Evolutionary conservation across 176 grass and related monocot genomes (phyloP), one percentile per base, ranked within the genome.

Genomic region (Rhynchospora breviuscula): DNA sequence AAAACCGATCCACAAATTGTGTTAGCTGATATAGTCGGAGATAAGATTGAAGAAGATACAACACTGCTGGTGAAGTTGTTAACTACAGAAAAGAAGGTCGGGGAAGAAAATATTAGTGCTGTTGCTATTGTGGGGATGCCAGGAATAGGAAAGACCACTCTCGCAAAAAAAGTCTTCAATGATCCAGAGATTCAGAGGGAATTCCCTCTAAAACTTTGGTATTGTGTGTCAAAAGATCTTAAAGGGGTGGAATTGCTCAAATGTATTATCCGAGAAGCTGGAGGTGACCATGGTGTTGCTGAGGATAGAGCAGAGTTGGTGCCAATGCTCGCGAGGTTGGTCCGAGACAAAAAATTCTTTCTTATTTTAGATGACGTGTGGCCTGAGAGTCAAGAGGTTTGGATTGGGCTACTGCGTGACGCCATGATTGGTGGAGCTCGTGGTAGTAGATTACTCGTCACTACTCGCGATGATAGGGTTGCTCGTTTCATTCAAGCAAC

Each of bases 141-240:
- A 5, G 91, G 88, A 3, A 90, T 90, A 0, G 86, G 91, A 10
- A 93, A 93, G 83, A 93, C 88, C 17, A 90, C 85, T 4, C 81
- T 93, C 5, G 85, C 90, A 12, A 87, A 89, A 44, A 87, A 80
- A 44, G 67, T 85, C 23, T 89, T 51, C 22, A 84, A 88, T 70
- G 88, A 88, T 6, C 53, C 13, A 1, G 75, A 0, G 44, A 70
- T 85, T 40, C 25, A 40, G 1, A 64, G 73, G 11, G 46, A 21
- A 6, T 92, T 89, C 22, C 59, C 70, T 6, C 12, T 89, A 0
- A 62, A 25, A 66, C 45, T 81, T 72, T 92, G 85, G 88, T 3
- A 79, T 15, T 85, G 71, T 19, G 61, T 93, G 64, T 63, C 86
- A 12, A 79, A 86, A 62, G 85, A 79, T 10, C 67, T 78, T 53